phyloP scores from a whole-genome alignment of 352 stramenopile genomes.

The Phytophthora quininea region DNA sequence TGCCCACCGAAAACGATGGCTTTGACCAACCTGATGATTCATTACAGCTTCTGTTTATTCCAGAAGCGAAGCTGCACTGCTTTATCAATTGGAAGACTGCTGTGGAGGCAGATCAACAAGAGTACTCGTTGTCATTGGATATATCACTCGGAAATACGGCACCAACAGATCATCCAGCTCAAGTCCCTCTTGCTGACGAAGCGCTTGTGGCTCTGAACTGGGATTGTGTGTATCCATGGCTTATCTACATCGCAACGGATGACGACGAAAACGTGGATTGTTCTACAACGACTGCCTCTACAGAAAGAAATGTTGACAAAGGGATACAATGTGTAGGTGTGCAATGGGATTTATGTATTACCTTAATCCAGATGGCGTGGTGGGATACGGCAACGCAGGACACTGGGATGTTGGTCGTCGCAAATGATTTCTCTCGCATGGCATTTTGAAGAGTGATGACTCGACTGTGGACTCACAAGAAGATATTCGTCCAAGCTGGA shows the following conservation, averaged over 20 bases:
- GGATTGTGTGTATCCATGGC: constrained; percentile 72
- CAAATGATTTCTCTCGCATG: constrained; percentile 63
- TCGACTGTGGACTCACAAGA: not conserved
- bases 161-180: constrained; percentile 9
- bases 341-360: constrained; percentile 72
- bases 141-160: constrained; percentile 43
- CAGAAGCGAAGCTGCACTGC: constrained; percentile 22
- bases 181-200: constrained; percentile 55
- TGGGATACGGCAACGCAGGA: constrained; percentile 72
- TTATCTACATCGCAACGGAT: constrained; percentile 57
- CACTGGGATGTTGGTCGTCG: constrained; percentile 49
- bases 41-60: constrained; percentile 38
- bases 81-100: constrained; percentile 38
- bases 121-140: constrained; percentile 64
- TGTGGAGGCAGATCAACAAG: constrained; percentile 21
- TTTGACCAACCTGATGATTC: constrained; percentile 12
- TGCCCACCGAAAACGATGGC: not conserved
- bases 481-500: constrained; percentile 31
- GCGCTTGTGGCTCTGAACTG: constrained; percentile 64
- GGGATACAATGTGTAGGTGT: constrained; percentile 46
- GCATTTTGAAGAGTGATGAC: constrained; percentile 21
- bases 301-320: constrained; percentile 2
- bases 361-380: constrained; percentile 62
- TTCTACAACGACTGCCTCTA: not conserved
- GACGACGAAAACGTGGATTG: constrained; percentile 39